These are phyloP conservation scores for Starmerella lactis-condensi DNA, from an alignment of 805 yeast genomes.

Conservation along the genomic window DNA sequence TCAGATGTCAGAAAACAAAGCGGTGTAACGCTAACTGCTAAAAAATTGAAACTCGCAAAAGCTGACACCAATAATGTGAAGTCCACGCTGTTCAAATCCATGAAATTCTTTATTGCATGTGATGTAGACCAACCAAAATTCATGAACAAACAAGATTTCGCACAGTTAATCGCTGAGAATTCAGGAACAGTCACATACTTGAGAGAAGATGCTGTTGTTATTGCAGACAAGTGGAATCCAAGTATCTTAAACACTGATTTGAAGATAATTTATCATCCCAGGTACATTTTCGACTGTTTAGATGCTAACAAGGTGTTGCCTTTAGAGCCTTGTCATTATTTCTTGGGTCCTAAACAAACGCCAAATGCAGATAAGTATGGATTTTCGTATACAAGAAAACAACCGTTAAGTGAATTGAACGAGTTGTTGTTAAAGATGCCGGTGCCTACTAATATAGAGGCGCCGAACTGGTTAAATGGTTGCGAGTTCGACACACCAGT, in stretches of 20 bases:
- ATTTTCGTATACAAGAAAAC: constrained; percentile 29
- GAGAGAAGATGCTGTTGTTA: constrained; percentile 1
- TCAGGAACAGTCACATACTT: constrained; percentile 20
- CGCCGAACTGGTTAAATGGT: background rate
- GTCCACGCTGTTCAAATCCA: constrained; percentile 13
- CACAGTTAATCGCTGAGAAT: constrained; percentile 13
- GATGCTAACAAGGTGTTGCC: constrained; percentile 26
- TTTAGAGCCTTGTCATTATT: constrained; percentile 44
- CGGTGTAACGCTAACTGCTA: constrained; percentile 1
- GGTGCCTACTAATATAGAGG: background rate
- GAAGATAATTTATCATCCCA: constrained; percentile 44
- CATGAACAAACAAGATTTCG: constrained; percentile 14
- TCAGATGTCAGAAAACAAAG: background rate
- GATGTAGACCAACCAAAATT: constrained; percentile 16
- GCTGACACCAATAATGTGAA: background rate
- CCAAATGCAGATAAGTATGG: constrained; percentile 36
- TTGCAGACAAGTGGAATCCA: constrained; percentile 16
- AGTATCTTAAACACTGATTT: constrained; percentile 15
- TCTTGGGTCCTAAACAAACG: constrained; percentile 23
- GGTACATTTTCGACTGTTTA: constrained; percentile 59
- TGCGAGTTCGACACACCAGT: too few relatives aligned
- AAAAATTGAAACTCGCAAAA: constrained; percentile 1
- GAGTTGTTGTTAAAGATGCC: constrained; percentile 5
- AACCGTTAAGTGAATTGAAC: constrained; percentile 1
- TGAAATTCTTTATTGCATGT: constrained; percentile 16